Percentiles rank a stretch among this genome's conserved stretches.
These are phyloP conservation scores for Ogataea pilisensis DNA, from an alignment of 805 yeast species.

Conservation along the genomic window DNA sequence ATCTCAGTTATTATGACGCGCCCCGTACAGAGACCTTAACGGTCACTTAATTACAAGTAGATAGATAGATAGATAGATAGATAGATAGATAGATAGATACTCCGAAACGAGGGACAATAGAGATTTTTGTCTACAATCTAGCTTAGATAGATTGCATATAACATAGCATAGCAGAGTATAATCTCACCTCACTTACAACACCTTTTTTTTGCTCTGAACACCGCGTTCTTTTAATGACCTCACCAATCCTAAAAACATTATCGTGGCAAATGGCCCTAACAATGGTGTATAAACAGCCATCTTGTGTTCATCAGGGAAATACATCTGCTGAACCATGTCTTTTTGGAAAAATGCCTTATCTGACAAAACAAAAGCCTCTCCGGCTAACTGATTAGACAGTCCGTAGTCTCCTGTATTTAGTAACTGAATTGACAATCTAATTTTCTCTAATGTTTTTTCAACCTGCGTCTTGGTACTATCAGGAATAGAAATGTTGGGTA, in stretches of 20 bases:
- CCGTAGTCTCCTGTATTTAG: conserved; percentile 33
- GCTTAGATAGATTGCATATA: no score
- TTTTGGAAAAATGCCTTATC: conserved; percentile 85
- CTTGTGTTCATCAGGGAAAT: conserved; percentile 93
- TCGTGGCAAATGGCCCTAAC: conserved; percentile 78
- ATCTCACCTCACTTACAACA: background rate
- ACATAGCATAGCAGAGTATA: no score
- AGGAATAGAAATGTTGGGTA: conserved; percentile 83
- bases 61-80: no score
- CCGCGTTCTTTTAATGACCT: conserved; percentile 28
- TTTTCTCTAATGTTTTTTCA: conserved; percentile 40
- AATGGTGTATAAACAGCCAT: conserved; percentile 90
- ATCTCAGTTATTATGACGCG: no score
- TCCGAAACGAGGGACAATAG: no score
- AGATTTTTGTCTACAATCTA: no score
- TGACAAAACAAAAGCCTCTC: conserved; percentile 57
- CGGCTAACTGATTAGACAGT: conserved; percentile 36
- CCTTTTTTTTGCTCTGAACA: background rate
- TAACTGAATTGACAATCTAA: conserved; percentile 35
- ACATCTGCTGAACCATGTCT: conserved; percentile 92
- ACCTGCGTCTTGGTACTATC: conserved; percentile 60
- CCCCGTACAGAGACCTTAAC: no score
- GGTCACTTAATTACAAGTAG: no score
- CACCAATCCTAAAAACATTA: conserved; percentile 48
- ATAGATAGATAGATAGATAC: no score